Base-by-base conservation (phyloP, 2,329 filamentous ascomycete genomes). In the Paraphaeosphaeria minitans region DNA sequence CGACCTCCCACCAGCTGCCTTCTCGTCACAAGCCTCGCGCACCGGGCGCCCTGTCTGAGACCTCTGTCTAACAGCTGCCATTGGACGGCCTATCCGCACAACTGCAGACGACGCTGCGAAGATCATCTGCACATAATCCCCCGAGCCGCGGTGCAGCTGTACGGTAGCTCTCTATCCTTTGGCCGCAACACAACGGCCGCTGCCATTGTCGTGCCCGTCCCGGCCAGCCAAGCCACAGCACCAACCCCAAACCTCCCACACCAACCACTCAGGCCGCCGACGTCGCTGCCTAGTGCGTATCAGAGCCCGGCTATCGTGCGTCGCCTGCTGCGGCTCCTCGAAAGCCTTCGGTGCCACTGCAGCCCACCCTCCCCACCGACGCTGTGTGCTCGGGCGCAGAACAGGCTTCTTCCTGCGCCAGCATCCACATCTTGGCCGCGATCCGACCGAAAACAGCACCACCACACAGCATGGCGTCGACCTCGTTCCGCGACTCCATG, bases 401-500 rank as follows among this genome's bases (percentile, higher is more conserved):
- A 60, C 62, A 61, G 60, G 58, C 60, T 66, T 66, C 33, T 49
- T 41, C 35, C 48, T 35, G 22, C 61, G 52, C 53, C 47, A 52
- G 42, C 37, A 53, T 56, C 66, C 59, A 61, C 64, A 53, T 46
- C 53, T 42, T 14, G 8, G 42, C 45, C 61, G 50, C 50, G 37
- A 39, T 33, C 53, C 37, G 37, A 39, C 41, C 33, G 37, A 14
- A 19, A 27, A 35, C 29, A 52, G 53, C 46, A 60, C 19, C 53
- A 55, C 27, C 43, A 51, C 24, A 53, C 57, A 58, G 52, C 63
- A 97, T 97, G 93, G 90, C 93, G 61, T 94, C 93, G 66, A 83
- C 88, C 67, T 91, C 92, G 48, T 98, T 99, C 78, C 88, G 93
- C 75, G 92, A 97, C 79, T 96, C 92, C 22, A 93, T 98, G 84